Percentiles rank a stretch among this genome's conserved stretches.
Conservation (phyloP, 2,329 filamentous ascomycete species). For the Pyrenochaeta sp. region DNA sequence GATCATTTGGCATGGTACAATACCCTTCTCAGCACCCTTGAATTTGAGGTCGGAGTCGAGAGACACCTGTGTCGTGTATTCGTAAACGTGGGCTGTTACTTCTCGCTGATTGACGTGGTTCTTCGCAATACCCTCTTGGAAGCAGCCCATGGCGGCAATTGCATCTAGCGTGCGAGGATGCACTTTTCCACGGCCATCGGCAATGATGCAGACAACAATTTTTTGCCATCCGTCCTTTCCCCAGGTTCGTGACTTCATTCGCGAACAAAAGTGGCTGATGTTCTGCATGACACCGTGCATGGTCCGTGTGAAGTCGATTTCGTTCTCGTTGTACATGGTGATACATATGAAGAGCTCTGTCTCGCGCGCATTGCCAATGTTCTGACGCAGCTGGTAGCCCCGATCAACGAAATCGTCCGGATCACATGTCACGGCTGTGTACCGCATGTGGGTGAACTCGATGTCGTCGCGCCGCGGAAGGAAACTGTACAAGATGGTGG, state of each 20-base stretch:
- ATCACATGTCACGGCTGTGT: conserved; percentile 97
- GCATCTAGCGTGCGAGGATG: conserved; percentile 93
- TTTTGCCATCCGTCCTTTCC: conserved; percentile 98
- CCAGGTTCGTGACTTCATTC: conserved; percentile 93
- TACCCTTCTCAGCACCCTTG: conserved; percentile 98
- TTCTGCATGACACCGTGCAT: conserved; percentile 99
- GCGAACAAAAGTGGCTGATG: conserved; percentile 93
- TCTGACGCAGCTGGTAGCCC: conserved; percentile 92
- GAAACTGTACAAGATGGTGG: conserved; percentile 97
- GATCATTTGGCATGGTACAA: conserved; percentile 96
- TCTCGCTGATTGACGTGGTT: conserved; percentile 96
- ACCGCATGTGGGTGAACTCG: conserved; percentile 98
- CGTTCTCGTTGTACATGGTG: conserved; percentile 99
- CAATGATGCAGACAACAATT: conserved; percentile 97
- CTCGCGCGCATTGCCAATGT: conserved; percentile 86
- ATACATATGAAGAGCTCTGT: conserved; percentile 96
- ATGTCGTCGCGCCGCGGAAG: conserved; percentile 89
- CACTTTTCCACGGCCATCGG: conserved; percentile 91
- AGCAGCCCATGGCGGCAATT: conserved; percentile 94
- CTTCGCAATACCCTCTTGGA: conserved; percentile 98
- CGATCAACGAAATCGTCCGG: conserved; percentile 90
- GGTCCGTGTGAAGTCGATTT: conserved; percentile 93
- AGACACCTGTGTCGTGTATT: conserved; percentile 98
- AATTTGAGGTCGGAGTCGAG: conserved; percentile 96
- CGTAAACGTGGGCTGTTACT: conserved; percentile 96